Evolutionary conservation across 805 yeast genomes (phyloP).

Genomic region (Barnettozyma populi): DNA sequence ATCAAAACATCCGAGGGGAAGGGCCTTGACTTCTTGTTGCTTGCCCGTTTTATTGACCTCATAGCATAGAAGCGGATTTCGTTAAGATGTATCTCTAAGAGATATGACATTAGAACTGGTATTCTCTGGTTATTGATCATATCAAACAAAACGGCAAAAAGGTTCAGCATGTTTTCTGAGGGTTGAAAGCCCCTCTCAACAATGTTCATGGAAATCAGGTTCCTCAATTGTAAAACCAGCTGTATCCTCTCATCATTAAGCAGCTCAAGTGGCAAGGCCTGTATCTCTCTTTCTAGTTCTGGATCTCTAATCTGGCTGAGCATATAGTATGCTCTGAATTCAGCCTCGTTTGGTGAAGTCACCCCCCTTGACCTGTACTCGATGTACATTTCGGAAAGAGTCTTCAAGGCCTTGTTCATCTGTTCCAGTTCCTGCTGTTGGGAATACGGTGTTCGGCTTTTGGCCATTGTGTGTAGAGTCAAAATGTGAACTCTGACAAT

Average conservation of each 20-base stretch:
- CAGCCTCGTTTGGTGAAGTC: conserved; percentile 78
- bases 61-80: conserved; percentile 73
- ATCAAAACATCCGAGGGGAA: conserved; percentile 45
- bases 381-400: conserved; percentile 79
- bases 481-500: conserved; percentile 85
- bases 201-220: conserved; percentile 53
- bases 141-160: conserved; percentile 60
- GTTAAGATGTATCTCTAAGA: conserved; percentile 75
- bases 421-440: conserved; percentile 96
- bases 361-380: conserved; percentile 72
- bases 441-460: conserved; percentile 64
- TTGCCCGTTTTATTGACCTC: conserved; percentile 56
- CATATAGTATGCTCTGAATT: conserved; percentile 83
- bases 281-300: conserved; percentile 73
- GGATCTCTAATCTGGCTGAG: conserved; percentile 78
- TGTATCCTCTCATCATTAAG: conserved; percentile 54
- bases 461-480: conserved; percentile 82
- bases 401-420: conserved; percentile 83
- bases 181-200: conserved; percentile 48
- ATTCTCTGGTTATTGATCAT: conserved; percentile 42
- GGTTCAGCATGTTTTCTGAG: conserved; percentile 52
- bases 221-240: conserved; percentile 65
- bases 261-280: conserved; percentile 55
- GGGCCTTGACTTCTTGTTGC: conserved; percentile 68
- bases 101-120: conserved; percentile 67